Evolutionary conservation across 495 filamentous ascomycete genomes (phyloP).

Genomic region (Penicillium coprophilum): DNA sequence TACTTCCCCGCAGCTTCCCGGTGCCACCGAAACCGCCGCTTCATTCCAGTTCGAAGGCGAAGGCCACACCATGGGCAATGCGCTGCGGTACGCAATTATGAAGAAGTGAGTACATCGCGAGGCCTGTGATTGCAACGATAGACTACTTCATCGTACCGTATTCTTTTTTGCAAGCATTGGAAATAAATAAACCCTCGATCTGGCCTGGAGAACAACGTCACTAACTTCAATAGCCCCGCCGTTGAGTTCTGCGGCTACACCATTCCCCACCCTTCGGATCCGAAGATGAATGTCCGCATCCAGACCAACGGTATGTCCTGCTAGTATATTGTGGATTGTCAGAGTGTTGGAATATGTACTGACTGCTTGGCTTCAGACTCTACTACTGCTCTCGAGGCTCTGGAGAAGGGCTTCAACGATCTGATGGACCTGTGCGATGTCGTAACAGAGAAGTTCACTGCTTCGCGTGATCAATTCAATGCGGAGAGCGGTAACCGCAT

Average conservation of each 20-base stretch:
- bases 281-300: conserved; percentile 94
- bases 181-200: not conserved
- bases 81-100: conserved; percentile 92
- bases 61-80: conserved; percentile 94
- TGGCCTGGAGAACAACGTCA: not conserved
- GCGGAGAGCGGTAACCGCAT: conserved; percentile 40
- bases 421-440: conserved; percentile 90
- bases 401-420: conserved; percentile 87
- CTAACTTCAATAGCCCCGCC: conserved; percentile 60
- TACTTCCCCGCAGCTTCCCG: conserved; percentile 51
- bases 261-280: conserved; percentile 93
- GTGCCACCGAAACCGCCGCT: conserved; percentile 67
- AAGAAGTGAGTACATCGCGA: conserved; percentile 70
- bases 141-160: not conserved
- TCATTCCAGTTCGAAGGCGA: conserved; percentile 89
- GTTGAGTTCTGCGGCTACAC: conserved; percentile 99
- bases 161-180: not conserved
- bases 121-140: not conserved
- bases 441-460: conserved; percentile 79
- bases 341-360: not conserved
- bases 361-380: conserved; percentile 53
- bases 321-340: conserved; percentile 1
- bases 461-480: conserved; percentile 62
- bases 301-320: conserved; percentile 81
- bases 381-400: conserved; percentile 75